Base-by-base conservation (phyloP, 1,284 basidiomycete species). In the Moniliophthora roreri region DNA sequence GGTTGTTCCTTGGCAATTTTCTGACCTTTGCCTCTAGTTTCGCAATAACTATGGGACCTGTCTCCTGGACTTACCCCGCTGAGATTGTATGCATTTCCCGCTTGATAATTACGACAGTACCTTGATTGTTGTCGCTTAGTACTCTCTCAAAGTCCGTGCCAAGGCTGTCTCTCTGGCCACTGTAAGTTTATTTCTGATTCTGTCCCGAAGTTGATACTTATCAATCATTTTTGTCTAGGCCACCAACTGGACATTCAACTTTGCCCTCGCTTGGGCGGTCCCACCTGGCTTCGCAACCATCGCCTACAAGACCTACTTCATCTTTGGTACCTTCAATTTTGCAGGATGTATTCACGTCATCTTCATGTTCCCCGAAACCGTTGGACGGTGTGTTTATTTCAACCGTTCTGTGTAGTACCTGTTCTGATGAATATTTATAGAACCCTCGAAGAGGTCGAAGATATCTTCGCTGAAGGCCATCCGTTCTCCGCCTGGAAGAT, bases 291-390 rank as follows among this genome's bases (percentile, higher is more conserved):
- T 84, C 32, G 62, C 72, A 24, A 68, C 54, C 51, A 82, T 84
- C 49, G 79, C 77, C 15, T 80, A 79, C 76, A 80, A 76, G 65
- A 84, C 82, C 2, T 85, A 90, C 71, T 89, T 89, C 69, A 84
- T 90, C 67, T 90, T 90, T 64, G 86, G 82, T 6, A 73, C 85
- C 7, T 89, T 90, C 80, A 89, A 89, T 74, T 84, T 87, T 53
- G 80, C 81, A 0, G 85, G 81, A 3, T 84, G 79, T 63, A 71
- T 89, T 50, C 86, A 89, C 59, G 72, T 90, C 52, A 71, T 83
- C 63, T 89, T 89, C 74, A 85, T 83, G 75, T 88, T 81, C 75
- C 87, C 85, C 21, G 85, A 90, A 71, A 90, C 87, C 11, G 84
- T 84, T 20, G 81, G 82, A 2, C 77, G 85, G n/a, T n/a, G n/a